Evolutionary conservation across 2,329 filamentous ascomycete genomes (phyloP), one percentile per base, ranked within the genome.

Genomic region (Penicillium sp.): DNA sequence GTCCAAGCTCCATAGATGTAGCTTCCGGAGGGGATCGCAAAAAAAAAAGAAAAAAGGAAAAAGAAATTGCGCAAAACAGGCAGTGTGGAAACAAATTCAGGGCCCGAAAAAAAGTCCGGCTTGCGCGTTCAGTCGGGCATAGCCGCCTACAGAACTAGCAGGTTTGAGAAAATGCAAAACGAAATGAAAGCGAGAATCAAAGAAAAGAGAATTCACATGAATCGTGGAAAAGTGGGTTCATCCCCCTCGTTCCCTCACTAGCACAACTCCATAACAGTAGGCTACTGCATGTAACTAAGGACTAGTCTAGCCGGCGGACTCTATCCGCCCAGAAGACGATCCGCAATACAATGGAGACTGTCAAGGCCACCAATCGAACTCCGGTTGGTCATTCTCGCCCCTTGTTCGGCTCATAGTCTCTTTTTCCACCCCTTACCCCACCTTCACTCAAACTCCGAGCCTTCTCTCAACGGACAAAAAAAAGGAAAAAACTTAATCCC

Each of bases 171-270:
- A 40, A 18, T 11, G 18, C 14, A 20, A 26, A 46, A 54, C 27
- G n/a, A 25, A 26, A 26, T 2, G 42, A 47, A 27, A 51, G 52
- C 54, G 46, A 52, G 54, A 49, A 41, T 49, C 23, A 35, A n/a
- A 26, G 15, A 4, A 35, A 22, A 20, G 18, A 18, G 18, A 12
- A 22, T 40, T 18, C 37, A 40, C 37, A 40, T 20, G 6, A 51
- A 37, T 29, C 41, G 44, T 6, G 5, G 31, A 27, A 40, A n/a
- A 33, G 46, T 31, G 46, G 22, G 20, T 11, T n/a, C 18, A 9
- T 31, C 3, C 43, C 25, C 26, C 42, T 18, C 23, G 43, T 33
- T 35, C 18, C 37, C 12, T 40, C n/a, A 40, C 18, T 40, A 40
- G 37, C 18, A 37, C 15, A 18, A 18, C 33, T 31, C 29, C 12